phyloP scores from a whole-genome alignment of 2,329 filamentous ascomycete genomes.

The Cladosporium colombiae region DNA sequence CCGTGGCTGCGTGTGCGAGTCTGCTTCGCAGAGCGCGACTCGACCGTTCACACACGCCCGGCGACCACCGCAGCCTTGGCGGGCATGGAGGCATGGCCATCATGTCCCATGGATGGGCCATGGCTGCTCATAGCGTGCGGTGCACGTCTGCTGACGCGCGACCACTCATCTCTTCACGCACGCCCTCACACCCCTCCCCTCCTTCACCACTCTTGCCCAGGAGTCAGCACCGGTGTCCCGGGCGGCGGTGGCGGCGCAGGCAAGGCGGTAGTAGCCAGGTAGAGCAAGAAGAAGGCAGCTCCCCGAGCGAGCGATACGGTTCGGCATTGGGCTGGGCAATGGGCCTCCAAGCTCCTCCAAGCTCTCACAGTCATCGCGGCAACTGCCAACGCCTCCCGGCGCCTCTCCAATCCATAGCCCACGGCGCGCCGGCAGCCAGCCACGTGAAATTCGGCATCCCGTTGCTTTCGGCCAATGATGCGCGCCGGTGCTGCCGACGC shows the following conservation, averaged over 20 bases:
- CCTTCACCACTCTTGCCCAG: neutral
- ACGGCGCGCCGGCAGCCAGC: constrained; percentile 8
- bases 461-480: constrained; percentile 11
- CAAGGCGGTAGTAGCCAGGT: no score
- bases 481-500: constrained; percentile 7
- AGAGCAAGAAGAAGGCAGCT: neutral
- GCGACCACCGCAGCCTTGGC: neutral
- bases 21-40: neutral
- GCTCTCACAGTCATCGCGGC: constrained; percentile 8
- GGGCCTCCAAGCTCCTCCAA: neutral
- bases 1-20: neutral
- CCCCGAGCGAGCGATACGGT: neutral
- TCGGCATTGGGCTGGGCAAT: neutral
- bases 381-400: constrained; percentile 9
- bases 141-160: constrained; percentile 2
- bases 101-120: neutral
- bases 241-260: neutral
- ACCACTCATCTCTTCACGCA: constrained; percentile 5
- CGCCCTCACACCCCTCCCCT: neutral
- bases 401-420: constrained; percentile 2
- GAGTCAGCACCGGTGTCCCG: neutral
- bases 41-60: neutral
- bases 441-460: constrained; percentile 17
- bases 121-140: neutral
- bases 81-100: neutral